phyloP scores from a whole-genome alignment of 345 rosid genomes.

The Populus deltoides region DNA sequence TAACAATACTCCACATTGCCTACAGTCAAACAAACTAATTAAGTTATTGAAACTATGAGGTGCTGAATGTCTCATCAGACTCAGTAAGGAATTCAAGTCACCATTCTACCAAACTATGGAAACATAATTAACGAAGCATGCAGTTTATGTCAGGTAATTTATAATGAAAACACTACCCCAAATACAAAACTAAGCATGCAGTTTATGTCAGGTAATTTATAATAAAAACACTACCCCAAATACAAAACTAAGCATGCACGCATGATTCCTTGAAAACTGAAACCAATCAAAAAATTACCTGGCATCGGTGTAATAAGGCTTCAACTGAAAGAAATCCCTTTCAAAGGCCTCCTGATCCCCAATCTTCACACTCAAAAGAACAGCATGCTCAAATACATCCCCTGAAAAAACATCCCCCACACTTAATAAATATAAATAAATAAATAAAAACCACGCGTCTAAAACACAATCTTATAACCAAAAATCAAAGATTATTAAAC shows the following conservation, averaged over 20 bases:
- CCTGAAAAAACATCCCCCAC: constrained; percentile 38
- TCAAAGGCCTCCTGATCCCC: constrained; percentile 98
- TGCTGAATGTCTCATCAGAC: neutral
- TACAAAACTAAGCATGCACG: neutral
- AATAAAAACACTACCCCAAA: neutral
- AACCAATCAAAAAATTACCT: constrained; percentile 40
- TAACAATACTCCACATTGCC: neutral
- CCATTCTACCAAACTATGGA: neutral
- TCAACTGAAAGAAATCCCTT: constrained; percentile 92
- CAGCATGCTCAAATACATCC: constrained; percentile 90
- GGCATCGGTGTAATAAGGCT: constrained; percentile 90
- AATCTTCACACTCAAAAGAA: constrained; percentile 74
- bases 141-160: neutral
- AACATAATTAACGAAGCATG: neutral
- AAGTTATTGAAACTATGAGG: neutral
- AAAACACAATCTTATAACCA: neutral
- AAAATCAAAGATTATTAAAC: neutral
- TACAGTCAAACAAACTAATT: neutral
- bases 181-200: neutral
- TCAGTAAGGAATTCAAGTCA: neutral
- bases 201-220: neutral
- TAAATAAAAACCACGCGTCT: neutral
- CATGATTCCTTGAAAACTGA: neutral
- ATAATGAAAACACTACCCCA: neutral
- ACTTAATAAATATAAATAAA: neutral